These are phyloP conservation scores for Dendrobium catenatum DNA, from an alignment of 106 monocot genomes.

Conservation along the genomic window DNA sequence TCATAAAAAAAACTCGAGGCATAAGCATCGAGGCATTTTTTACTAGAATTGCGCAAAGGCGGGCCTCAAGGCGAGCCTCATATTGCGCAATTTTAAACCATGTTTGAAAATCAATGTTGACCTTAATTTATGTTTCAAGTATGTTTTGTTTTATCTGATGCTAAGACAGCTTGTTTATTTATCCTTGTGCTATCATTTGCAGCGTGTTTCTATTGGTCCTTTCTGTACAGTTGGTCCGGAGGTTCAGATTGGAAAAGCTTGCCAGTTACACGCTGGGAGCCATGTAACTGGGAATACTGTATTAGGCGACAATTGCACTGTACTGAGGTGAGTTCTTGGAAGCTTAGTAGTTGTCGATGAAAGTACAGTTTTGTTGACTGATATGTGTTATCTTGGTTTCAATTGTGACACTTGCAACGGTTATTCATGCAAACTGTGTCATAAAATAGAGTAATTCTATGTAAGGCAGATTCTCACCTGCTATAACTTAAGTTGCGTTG, in stretches of 20 bases:
- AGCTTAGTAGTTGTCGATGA: background rate
- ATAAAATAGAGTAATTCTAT: background rate
- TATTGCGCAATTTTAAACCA: too few relatives aligned
- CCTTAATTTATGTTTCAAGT: background rate
- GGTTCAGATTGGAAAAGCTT: constrained; percentile 63
- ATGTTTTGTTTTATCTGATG: background rate
- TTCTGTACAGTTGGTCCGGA: constrained; percentile 72
- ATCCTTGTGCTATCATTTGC: constrained; percentile 9
- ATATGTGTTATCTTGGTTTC: background rate
- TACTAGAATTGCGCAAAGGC: too few relatives aligned
- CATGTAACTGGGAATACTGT: constrained; percentile 71
- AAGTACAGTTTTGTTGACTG: constrained; percentile 1
- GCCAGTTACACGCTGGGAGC: constrained; percentile 65
- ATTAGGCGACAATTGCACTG: constrained; percentile 60
- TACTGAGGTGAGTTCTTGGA: constrained; percentile 39
- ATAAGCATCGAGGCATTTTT: too few relatives aligned
- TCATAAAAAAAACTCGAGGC: too few relatives aligned
- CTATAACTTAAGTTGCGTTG: background rate
- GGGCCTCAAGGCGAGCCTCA: too few relatives aligned
- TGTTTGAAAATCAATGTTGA: background rate
- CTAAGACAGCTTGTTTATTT: background rate
- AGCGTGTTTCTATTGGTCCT: constrained; percentile 71
- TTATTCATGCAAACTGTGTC: background rate
- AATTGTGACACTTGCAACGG: background rate
- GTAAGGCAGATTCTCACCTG: background rate